Base-by-base conservation (phyloP, 805 yeast genomes). In the Lipomyces yamanashiensis region DNA sequence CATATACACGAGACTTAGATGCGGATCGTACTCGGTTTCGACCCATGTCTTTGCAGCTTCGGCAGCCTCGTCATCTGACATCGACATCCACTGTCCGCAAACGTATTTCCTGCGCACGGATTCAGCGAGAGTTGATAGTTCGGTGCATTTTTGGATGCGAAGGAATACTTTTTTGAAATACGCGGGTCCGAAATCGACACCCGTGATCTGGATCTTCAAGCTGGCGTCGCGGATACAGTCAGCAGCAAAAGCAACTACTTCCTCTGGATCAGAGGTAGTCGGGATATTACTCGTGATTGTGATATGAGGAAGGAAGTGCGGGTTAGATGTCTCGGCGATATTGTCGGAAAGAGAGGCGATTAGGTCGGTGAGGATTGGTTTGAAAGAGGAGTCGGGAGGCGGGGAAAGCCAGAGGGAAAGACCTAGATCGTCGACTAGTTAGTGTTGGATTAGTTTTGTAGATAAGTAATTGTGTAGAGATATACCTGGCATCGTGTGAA, bases 331-430 rank as follows among this genome's bases (percentile, higher is more conserved):
- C 36, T 17, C 54, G 17, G 47, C 2, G 12, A 37, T 15, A 21
- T 44, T 19, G 45, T 89, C 88, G 71, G 89, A 88, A 41, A 89
- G 74, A 9, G 91, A 86, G n/a, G 82, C 77, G 74, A 87, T 86
- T 43, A 87, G 77, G 19, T 88, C 83, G 13, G 78, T 76, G 23
- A 89, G 74, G 54, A 84, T 83, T 55, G 86, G 89, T 70, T 82
- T 74, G 23, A 87, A 76, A 40, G 81, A 80, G 4, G 87, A 75
- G 52, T 81, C 82, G 19, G 77, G 78, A 59, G 79, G 82, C 1
- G 96, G 96, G 73, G 87, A 85, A 50, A 87, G 84, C 96, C 96
- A 89, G 57, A 89, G 78, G 62, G 95, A 86, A 54, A 86, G 82
- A 33, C 81, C 80, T 81, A 77, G 71, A 59, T 55, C 56, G 41